These are phyloP conservation scores for Emericellopsis atlantica DNA, from an alignment of 2,329 filamentous ascomycete genomes.

Conservation along the genomic window DNA sequence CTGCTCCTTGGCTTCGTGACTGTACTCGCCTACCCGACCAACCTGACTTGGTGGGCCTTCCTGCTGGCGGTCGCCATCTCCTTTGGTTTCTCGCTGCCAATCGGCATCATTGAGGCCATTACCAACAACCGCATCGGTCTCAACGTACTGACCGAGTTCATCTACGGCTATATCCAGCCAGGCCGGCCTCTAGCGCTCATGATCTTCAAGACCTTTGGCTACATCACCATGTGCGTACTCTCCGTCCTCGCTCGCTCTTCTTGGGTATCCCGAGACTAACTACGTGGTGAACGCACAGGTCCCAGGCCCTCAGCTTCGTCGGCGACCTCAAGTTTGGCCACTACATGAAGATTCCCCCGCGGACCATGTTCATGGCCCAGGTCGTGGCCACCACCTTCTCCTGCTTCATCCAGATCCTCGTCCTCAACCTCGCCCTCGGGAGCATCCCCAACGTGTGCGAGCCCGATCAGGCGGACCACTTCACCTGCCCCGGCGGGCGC, in stretches of 20 bases:
- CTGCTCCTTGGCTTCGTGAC: slow-evolving; percentile 40
- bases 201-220: slow-evolving; percentile 56
- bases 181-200: slow-evolving; percentile 61
- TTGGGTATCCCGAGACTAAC: too few relatives aligned
- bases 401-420: slow-evolving; percentile 52
- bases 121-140: slow-evolving; percentile 61
- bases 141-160: slow-evolving; percentile 64
- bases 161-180: slow-evolving; percentile 65
- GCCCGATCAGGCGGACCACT: slow-evolving; percentile 40
- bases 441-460: slow-evolving; percentile 55
- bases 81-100: slow-evolving; percentile 50
- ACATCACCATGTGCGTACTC: slow-evolving; percentile 38
- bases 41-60: slow-evolving; percentile 62
- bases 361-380: slow-evolving; percentile 54
- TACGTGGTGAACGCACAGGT: slow-evolving; percentile 15
- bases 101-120: slow-evolving; percentile 57
- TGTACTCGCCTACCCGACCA: slow-evolving; percentile 49
- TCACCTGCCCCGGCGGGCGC: slow-evolving; percentile 49
- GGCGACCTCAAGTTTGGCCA: slow-evolving; percentile 59
- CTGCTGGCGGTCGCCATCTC: slow-evolving; percentile 53
- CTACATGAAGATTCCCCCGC: slow-evolving; percentile 60
- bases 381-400: slow-evolving; percentile 54
- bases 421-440: slow-evolving; percentile 47
- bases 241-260: too few relatives aligned
- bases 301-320: slow-evolving; percentile 51